Evolutionary conservation across 169 alveolate species (phyloP).

Genomic region (Plasmodium yoelii): DNA sequence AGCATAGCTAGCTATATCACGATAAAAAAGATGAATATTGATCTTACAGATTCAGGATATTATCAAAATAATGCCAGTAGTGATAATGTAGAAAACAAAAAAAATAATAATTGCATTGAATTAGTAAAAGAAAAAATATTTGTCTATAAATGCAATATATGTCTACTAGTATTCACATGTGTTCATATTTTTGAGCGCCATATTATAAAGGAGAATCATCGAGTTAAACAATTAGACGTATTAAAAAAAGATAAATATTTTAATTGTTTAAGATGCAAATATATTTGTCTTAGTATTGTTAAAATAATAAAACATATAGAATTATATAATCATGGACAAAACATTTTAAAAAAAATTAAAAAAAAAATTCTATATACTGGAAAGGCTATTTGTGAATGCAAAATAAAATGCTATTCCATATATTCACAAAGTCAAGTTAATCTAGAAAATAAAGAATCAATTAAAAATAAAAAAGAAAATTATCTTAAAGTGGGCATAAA

Average conservation of each 20-base stretch:
- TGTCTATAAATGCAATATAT: constrained; percentile 52
- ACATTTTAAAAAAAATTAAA: constrained; percentile 70
- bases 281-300: constrained; percentile 56
- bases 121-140: constrained; percentile 35
- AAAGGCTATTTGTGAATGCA: constrained; percentile 29
- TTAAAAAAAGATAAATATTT: constrained; percentile 53
- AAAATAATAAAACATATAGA: constrained; percentile 71
- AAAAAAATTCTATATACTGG: constrained; percentile 48
- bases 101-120: constrained; percentile 10
- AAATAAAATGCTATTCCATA: constrained; percentile 37
- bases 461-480: too few species aligned
- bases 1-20: too few species aligned
- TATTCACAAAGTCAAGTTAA: constrained; percentile 35
- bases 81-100: constrained; percentile 11
- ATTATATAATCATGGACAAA: constrained; percentile 63
- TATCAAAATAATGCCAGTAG: background rate
- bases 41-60: constrained; percentile 1
- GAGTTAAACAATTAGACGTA: constrained; percentile 56
- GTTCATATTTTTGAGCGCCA: constrained; percentile 53
- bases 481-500: too few species aligned
- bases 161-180: constrained; percentile 62
- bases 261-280: constrained; percentile 66
- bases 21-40: constrained; percentile 2
- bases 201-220: constrained; percentile 45
- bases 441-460: too few species aligned